Base-by-base conservation (phyloP, 2,329 filamentous ascomycete species). In the Ambrosiella beaveri region DNA sequence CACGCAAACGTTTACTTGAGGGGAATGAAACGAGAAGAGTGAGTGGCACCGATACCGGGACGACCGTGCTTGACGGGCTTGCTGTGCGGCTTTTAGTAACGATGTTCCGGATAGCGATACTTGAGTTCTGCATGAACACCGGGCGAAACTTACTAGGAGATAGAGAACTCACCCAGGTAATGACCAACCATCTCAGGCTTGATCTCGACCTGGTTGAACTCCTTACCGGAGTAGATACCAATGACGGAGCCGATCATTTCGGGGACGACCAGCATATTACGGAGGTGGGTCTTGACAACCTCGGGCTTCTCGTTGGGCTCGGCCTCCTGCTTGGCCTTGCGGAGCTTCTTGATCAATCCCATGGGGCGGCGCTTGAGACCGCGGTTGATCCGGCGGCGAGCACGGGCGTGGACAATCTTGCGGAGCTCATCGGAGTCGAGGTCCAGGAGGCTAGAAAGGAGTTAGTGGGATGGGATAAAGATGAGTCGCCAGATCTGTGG, bases 191-290 rank as follows among this genome's bases (percentile, higher is more conserved):
- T 98, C 83, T 98, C 93, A 69, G 93, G 93, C 85, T 96, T 96
- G 80, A 98, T 93, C 78, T 98, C 93, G 69, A 98, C 90, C 83
- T 96, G 91, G 86, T 98, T 98, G 87, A 98, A 98, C 78, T 97
- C 90, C 86, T 98, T 98, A 73, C 93, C 93, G 67, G 88, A 95
- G 87, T 98, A 98, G 81, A 98, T 93, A 74, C 90, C 93, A 70
- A 98, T 86, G 70, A 98, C 91, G 76, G 81, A 87, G 70, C 93
- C 93, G 73, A 98, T 98, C 93, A 98, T 97, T 83, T 98, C 93
- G 70, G 93, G 93, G 68, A 98, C 93, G 72, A 98, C 85, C 75
- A 98, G 96, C 93, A 98, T 98, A 81, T 98, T 86, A 77, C 91
- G 90, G 71, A 98, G 86, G 76, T 98, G 91, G 64, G 91, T 98